Percentiles rank a stretch among this genome's conserved stretches.
Evolutionary conservation across 768 basidiomycete genomes (phyloP).

Genomic region (Daedaleopsis nitida): DNA sequence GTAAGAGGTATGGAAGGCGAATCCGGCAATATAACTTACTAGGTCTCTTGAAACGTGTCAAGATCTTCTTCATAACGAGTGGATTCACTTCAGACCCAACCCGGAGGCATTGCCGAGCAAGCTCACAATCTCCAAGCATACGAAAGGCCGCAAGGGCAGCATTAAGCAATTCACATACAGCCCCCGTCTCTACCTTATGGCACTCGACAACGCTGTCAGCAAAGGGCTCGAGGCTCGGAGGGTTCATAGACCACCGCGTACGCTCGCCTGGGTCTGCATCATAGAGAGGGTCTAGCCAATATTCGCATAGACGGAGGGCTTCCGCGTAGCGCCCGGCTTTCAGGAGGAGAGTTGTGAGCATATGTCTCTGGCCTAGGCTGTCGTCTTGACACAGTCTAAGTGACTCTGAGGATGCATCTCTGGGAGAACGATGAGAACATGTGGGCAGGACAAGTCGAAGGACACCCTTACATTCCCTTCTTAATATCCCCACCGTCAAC

Average conservation of each 20-base stretch:
- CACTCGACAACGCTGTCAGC: slow-evolving; percentile 10
- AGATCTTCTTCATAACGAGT: slow-evolving; percentile 39
- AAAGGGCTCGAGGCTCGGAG: slow-evolving; percentile 12
- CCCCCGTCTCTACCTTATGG: background rate
- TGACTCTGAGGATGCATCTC: slow-evolving; percentile 39
- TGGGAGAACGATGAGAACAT: slow-evolving; percentile 19
- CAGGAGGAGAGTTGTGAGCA: slow-evolving; percentile 41
- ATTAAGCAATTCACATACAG: slow-evolving; percentile 28
- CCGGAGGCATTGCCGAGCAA: slow-evolving; percentile 41
- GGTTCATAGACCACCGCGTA: background rate
- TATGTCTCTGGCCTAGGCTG: slow-evolving; percentile 39
- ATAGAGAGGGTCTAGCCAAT: slow-evolving; percentile 26
- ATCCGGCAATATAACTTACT: slow-evolving; percentile 27
- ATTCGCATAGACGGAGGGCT: slow-evolving; percentile 43
- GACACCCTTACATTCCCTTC: slow-evolving; percentile 35
- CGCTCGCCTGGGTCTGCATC: slow-evolving; percentile 13
- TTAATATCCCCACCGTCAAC: slow-evolving; percentile 33
- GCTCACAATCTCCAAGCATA: slow-evolving; percentile 39
- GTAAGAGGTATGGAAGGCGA: background rate
- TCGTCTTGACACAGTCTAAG: slow-evolving; percentile 45
- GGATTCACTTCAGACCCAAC: slow-evolving; percentile 38
- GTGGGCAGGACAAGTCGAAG: background rate
- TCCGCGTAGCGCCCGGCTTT: slow-evolving; percentile 35
- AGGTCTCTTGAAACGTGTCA: slow-evolving; percentile 37
- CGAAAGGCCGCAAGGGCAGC: slow-evolving; percentile 45